phyloP scores from a whole-genome alignment of 2,329 filamentous ascomycete species.

The Calonectria hawksworthii region DNA sequence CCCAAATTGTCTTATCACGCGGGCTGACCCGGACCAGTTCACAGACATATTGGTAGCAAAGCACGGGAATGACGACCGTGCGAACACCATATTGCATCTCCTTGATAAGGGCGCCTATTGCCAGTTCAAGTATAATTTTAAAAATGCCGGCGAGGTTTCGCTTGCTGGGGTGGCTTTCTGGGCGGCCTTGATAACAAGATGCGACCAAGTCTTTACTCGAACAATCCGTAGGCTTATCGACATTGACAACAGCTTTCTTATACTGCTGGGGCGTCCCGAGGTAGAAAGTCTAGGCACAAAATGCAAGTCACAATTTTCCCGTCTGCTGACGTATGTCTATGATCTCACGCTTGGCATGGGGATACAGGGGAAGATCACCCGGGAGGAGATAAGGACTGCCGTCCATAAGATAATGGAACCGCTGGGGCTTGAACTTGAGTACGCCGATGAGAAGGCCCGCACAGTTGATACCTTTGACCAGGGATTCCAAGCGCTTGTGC shows the following conservation, averaged over 20 bases:
- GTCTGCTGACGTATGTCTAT: conserved; percentile 42
- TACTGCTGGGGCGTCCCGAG: conserved; percentile 30
- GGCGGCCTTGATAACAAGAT: conserved; percentile 38
- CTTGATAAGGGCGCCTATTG: conserved; percentile 40
- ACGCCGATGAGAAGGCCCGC: conserved; percentile 2
- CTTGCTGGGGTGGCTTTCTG: conserved; percentile 46
- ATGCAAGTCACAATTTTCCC: conserved; percentile 33
- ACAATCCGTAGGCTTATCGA: conserved; percentile 32
- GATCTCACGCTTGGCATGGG: conserved; percentile 38
- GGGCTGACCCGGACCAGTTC: conserved; percentile 41
- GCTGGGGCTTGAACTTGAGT: conserved; percentile 32
- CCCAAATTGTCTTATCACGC: conserved; percentile 40
- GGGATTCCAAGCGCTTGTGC: conserved; percentile 39
- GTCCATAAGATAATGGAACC: conserved; percentile 34
- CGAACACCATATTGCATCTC: conserved; percentile 40
- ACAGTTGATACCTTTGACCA: conserved; percentile 28
- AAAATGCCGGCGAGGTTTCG: conserved; percentile 35
- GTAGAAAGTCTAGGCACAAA: conserved; percentile 27
- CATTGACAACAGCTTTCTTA: conserved; percentile 36
- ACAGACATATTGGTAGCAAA: conserved; percentile 29
- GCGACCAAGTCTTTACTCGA: conserved; percentile 43
- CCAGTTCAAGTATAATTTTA: conserved; percentile 33
- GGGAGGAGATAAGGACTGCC: conserved; percentile 30
- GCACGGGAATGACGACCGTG: conserved; percentile 29
- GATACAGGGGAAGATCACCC: background rate